Evolutionary conservation across 2,329 filamentous ascomycete species (phyloP), one percentile per base, ranked within the genome.

Genomic region (Alternaria incomplexa): DNA sequence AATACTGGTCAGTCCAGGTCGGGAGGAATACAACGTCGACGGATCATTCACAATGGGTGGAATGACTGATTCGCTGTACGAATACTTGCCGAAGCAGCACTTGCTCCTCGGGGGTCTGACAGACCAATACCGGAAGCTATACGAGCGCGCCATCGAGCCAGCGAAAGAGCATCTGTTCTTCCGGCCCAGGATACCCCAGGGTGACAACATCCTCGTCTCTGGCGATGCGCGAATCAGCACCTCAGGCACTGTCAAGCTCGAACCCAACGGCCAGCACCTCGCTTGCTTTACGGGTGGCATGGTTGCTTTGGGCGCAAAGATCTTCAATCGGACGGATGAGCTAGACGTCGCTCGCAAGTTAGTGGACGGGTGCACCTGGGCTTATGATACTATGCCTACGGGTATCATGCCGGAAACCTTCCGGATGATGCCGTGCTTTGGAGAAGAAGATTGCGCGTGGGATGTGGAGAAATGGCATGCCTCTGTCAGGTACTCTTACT

Each of bases 151-250:
- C 5, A 86, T 90, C 28, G 87, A 90, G 6, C 88, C 88, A 0
- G 87, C 90, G 36, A 91, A 91, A 68, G 85, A 93, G 67, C 86
- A 91, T 77, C 84, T 97, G 10, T 87, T 97, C 61, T 97, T 88
- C 80, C 87, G 90, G 6, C 93, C 93, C 1, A 91, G 96, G 88
- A 86, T 89, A 20, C 86, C 88, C 7, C 83, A 85, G 7, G 83
- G 87, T 56, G 87, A 87, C 55, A 88, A 95, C 63, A 87, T 96
- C n/a, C 84, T 96, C 8, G 88, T 96, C 64, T 88, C 91, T 0
- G 90, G 91, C 23, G 89, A 88, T 6, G 74, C 73, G 5, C 66
- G 77, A 1, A 73, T 73, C 3, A 82, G 76, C 50, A 84, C 85
- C 10, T 77, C 71, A 1, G 84, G 84, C 13, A 79, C 83, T 3